Evolutionary conservation across 2,329 filamentous ascomycete species (phyloP).

Genomic region (Tolypocladium inflatum): DNA sequence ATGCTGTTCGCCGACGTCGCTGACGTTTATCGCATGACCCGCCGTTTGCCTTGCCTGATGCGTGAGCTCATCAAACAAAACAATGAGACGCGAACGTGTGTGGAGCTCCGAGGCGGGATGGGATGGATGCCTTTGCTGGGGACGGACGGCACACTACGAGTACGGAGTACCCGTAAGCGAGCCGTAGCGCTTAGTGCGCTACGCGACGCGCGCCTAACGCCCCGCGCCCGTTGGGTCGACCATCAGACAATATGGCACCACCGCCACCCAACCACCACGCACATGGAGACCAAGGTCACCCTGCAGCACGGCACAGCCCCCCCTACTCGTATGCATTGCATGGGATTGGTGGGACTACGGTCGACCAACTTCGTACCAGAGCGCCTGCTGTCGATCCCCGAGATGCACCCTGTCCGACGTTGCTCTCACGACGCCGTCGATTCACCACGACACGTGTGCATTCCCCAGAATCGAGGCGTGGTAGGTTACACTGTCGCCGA

Average conservation of each 20-base stretch:
- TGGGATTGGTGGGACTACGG: neutral
- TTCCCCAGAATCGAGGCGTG: neutral
- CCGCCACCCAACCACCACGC: neutral
- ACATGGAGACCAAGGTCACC: neutral
- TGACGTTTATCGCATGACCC: neutral
- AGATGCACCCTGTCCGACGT: neutral
- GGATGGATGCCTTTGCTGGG: neutral
- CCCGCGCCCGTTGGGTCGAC: neutral
- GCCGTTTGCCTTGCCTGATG: neutral
- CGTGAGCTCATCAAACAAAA: neutral
- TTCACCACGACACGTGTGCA: conserved; percentile 1
- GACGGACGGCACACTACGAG: neutral
- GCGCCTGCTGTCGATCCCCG: neutral
- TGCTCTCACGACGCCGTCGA: neutral
- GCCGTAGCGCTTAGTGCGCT: conserved; percentile 1
- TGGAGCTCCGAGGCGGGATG: neutral
- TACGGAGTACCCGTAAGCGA: neutral
- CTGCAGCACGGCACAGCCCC: neutral
- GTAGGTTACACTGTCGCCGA: neutral
- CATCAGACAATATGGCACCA: neutral
- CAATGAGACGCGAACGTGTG: neutral
- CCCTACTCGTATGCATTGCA: neutral
- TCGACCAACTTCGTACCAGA: neutral
- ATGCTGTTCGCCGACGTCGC: neutral
- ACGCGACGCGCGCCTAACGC: conserved; percentile 4